Percentiles rank a stretch among this genome's conserved stretches.
Conservation (phyloP, 2,329 filamentous ascomycete species). For the Trichoderma arundinaceum region DNA sequence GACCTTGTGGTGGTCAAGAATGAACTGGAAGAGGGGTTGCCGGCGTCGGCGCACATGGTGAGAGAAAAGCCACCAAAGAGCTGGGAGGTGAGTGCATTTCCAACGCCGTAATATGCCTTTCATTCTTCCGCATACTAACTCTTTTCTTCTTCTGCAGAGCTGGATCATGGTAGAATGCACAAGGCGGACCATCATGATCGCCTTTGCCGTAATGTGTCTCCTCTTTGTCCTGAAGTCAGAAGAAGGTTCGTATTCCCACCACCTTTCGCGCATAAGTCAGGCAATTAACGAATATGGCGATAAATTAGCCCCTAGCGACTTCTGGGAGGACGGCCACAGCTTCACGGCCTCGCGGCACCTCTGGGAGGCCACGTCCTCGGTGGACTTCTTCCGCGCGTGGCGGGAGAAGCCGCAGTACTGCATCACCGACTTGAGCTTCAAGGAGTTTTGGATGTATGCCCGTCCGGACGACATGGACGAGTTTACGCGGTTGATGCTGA, state of each 20-base stretch:
- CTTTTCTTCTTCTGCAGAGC: slow-evolving; percentile 35
- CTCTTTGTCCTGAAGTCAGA: slow-evolving; percentile 44
- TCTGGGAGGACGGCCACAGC: slow-evolving; percentile 31
- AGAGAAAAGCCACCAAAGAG: slow-evolving; percentile 46
- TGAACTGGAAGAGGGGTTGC: slow-evolving; percentile 44
- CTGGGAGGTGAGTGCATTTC: slow-evolving; percentile 48
- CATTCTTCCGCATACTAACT: background rate
- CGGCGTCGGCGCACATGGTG: slow-evolving; percentile 34
- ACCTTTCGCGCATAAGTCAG: background rate
- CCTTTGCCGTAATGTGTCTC: slow-evolving; percentile 44
- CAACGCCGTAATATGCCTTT: background rate
- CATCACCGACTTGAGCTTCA: slow-evolving; percentile 45
- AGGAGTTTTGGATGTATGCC: slow-evolving; percentile 47
- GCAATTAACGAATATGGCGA: slow-evolving; percentile 41
- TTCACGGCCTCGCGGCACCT: slow-evolving; percentile 51
- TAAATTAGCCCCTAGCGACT: slow-evolving; percentile 35
- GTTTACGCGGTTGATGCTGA: slow-evolving; percentile 48
- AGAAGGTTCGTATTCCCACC: slow-evolving; percentile 38
- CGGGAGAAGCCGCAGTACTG: slow-evolving; percentile 49
- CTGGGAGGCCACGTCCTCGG: slow-evolving; percentile 50
- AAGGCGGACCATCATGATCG: slow-evolving; percentile 47
- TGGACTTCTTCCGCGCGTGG: slow-evolving; percentile 53
- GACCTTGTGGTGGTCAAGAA: slow-evolving; percentile 44
- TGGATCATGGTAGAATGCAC: slow-evolving; percentile 53
- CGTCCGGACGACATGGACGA: slow-evolving; percentile 48